Conservation (phyloP, 2,329 filamentous ascomycete genomes). For the Exophiala dermatitidis region DNA sequence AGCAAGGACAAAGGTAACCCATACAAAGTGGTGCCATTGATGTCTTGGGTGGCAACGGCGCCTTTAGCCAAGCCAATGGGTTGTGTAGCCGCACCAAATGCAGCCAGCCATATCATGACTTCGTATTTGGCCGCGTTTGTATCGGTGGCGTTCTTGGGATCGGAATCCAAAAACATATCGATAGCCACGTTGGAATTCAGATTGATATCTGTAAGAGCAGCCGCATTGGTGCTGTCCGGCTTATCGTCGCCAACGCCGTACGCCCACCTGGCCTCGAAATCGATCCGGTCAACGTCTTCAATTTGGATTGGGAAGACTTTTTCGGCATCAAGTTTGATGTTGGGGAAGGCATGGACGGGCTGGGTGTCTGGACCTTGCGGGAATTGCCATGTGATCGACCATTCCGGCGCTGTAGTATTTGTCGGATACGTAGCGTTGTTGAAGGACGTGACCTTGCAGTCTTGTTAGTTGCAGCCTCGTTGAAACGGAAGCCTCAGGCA, state of each 20-base stretch:
- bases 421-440: constrained; percentile 48
- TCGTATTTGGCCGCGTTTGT: constrained; percentile 41
- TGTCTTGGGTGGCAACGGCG: constrained; percentile 31
- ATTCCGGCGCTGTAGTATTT: constrained; percentile 42
- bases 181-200: constrained; percentile 52
- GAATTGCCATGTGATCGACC: constrained; percentile 50
- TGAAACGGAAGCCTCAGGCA: constrained; percentile 10
- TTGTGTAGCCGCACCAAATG: constrained; percentile 42
- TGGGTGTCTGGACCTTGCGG: constrained; percentile 36
- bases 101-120: constrained; percentile 53
- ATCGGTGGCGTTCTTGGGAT: constrained; percentile 37
- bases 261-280: constrained; percentile 45
- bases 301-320: constrained; percentile 41
- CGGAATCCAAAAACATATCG: constrained; percentile 51
- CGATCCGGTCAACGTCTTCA: constrained; percentile 35
- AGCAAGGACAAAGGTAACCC: neutral
- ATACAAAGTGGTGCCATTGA: constrained; percentile 40
- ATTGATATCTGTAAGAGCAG: constrained; percentile 31
- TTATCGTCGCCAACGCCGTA: constrained; percentile 43
- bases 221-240: constrained; percentile 32
- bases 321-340: constrained; percentile 42
- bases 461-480: neutral
- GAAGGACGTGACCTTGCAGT: constrained; percentile 41
- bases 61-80: constrained; percentile 41
- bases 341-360: constrained; percentile 51